These are phyloP conservation scores for Dicorynia guianensis DNA, from an alignment of 306 rosid species.

Conservation along the genomic window DNA sequence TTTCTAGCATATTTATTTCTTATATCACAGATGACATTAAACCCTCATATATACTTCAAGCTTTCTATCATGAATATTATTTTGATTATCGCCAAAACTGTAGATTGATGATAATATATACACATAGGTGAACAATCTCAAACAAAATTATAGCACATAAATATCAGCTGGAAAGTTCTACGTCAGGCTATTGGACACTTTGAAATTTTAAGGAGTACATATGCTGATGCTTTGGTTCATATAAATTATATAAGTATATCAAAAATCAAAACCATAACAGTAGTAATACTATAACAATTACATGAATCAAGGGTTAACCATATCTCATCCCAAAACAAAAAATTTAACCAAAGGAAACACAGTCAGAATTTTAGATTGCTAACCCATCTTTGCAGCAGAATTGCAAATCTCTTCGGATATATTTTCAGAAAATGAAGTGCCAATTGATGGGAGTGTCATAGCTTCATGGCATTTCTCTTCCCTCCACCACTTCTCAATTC, in stretches of 20 bases:
- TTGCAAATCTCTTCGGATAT: conserved; percentile 95
- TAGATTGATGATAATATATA: not conserved
- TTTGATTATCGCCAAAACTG: not conserved
- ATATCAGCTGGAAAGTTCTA: conserved; percentile 29
- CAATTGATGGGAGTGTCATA: conserved; percentile 75
- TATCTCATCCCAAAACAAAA: not conserved
- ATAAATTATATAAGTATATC: conserved; percentile 4
- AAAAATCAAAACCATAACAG: not conserved
- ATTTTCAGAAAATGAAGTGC: conserved; percentile 77
- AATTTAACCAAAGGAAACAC: conserved; percentile 23
- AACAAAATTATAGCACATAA: not conserved
- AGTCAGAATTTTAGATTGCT: conserved; percentile 42
- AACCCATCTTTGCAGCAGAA: conserved; percentile 99
- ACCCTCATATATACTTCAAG: conserved; percentile 2
- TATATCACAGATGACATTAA: not conserved
- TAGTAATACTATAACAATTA: not conserved
- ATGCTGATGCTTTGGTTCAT: not conserved
- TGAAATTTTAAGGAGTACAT: conserved; percentile 12
- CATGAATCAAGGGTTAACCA: not conserved
- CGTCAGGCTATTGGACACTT: conserved; percentile 3
- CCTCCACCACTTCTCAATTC: conserved; percentile 99
- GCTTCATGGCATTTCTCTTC: conserved; percentile 90
- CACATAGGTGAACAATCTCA: not conserved
- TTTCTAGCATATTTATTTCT: conserved; percentile 1
- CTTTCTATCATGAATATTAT: not conserved